phyloP scores from a whole-genome alignment of 2,329 filamentous ascomycete genomes.

The Fusarium graminum region DNA sequence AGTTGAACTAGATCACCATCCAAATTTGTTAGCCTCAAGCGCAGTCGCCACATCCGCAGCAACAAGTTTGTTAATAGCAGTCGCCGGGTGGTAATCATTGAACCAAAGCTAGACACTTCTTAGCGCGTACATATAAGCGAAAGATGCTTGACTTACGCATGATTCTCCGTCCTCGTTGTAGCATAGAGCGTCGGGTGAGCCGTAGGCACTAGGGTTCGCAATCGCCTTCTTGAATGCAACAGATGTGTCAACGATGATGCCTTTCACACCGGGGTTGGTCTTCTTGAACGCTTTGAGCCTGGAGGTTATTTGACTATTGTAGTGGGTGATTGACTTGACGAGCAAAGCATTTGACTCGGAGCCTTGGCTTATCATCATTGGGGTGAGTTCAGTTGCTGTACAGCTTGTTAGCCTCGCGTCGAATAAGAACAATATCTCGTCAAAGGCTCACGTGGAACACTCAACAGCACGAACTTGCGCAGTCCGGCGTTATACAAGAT shows the following conservation, averaged over 20 bases:
- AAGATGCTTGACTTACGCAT: constrained; percentile 48
- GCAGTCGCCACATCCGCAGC: constrained; percentile 53
- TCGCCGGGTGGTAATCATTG: constrained; percentile 59
- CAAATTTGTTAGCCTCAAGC: neutral
- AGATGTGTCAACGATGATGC: constrained; percentile 57
- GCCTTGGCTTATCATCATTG: constrained; percentile 49
- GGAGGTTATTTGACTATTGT: constrained; percentile 53
- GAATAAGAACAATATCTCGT: fast-evolving
- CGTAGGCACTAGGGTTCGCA: constrained; percentile 57
- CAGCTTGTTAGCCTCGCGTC: neutral
- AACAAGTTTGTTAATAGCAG: constrained; percentile 58
- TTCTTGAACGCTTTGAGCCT: constrained; percentile 52
- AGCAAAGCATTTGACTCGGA: constrained; percentile 49
- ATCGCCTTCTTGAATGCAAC: constrained; percentile 59
- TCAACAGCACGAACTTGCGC: constrained; percentile 70
- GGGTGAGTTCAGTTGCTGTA: constrained; percentile 58
- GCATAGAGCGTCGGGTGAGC: constrained; percentile 59
- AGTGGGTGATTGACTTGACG: constrained; percentile 53
- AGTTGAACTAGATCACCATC: constrained; percentile 14
- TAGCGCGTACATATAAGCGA: fast-evolving
- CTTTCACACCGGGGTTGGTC: constrained; percentile 52
- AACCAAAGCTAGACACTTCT: constrained; percentile 55
- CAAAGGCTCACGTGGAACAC: constrained; percentile 62
- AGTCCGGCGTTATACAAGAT: constrained; percentile 65
- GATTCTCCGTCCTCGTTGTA: constrained; percentile 57